Conservation (phyloP, 1,284 basidiomycete genomes). For the Leccinum solheimii region DNA sequence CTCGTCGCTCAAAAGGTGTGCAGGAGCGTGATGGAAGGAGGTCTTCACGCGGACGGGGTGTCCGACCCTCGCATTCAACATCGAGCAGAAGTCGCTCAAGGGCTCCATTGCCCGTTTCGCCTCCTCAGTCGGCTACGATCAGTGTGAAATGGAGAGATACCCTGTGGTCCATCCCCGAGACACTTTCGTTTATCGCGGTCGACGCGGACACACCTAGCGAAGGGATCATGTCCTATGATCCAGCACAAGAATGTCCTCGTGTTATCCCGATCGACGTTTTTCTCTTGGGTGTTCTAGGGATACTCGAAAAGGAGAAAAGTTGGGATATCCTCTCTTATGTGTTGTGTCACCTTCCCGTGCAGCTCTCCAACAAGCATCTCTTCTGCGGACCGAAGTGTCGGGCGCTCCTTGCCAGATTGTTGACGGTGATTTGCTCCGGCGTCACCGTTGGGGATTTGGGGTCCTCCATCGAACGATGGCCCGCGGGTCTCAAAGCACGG, state of each 20-base stretch:
- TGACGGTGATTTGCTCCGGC: conserved; percentile 69
- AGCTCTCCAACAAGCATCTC: conserved; percentile 94
- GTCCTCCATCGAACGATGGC: conserved; percentile 62
- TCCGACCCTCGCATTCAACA: conserved; percentile 45
- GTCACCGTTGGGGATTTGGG: conserved; percentile 65
- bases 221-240: conserved; percentile 74
- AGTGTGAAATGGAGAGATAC: conserved; percentile 38
- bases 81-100: conserved; percentile 75
- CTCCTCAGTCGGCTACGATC: conserved; percentile 31
- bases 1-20: conserved; percentile 49
- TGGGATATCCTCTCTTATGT: conserved; percentile 97
- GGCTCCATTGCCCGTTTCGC: conserved; percentile 38
- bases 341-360: conserved; percentile 87
- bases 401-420: conserved; percentile 62
- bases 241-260: conserved; percentile 45
- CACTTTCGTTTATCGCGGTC: conserved; percentile 64
- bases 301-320: conserved; percentile 77
- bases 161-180: conserved; percentile 84
- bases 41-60: conserved; percentile 58
- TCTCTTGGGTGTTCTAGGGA: conserved; percentile 62
- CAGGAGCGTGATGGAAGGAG: conserved; percentile 56
- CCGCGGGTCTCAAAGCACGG: conserved; percentile 63
- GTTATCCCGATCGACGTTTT: conserved; percentile 84
- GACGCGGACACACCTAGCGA: conserved; percentile 72
- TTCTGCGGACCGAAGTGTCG: conserved; percentile 89